Percentiles rank a stretch among this genome's conserved stretches.
Conservation (phyloP, 192 early-diverging fungal genomes). For the Geranomyces michiganensis region DNA sequence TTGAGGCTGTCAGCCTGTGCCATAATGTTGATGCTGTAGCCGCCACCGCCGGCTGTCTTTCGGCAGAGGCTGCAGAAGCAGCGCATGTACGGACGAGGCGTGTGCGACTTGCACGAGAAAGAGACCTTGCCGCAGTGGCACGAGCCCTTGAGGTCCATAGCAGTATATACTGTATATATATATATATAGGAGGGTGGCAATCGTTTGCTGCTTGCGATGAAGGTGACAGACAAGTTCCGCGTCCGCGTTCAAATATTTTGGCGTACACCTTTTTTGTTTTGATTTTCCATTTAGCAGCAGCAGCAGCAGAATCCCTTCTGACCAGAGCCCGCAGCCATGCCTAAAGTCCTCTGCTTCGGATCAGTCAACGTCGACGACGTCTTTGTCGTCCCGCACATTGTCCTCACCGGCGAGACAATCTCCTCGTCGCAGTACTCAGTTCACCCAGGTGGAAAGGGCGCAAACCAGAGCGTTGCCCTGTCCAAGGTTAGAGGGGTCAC, state of each 20-base stretch:
- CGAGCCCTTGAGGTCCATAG: constrained; percentile 18
- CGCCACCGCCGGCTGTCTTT: constrained; percentile 22
- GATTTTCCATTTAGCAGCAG: too few species aligned
- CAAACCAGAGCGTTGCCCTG: constrained; percentile 87
- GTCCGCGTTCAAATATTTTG: too few species aligned
- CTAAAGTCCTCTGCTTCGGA: constrained; percentile 57
- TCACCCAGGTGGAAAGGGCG: constrained; percentile 78
- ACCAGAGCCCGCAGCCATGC: constrained; percentile 13
- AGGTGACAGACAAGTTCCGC: too few species aligned
- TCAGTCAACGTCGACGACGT: constrained; percentile 83
- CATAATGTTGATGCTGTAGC: constrained; percentile 20
- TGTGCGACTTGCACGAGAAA: constrained; percentile 15
- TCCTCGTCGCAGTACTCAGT: constrained; percentile 53
- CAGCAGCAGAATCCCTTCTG: too few species aligned
- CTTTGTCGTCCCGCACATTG: constrained; percentile 74
- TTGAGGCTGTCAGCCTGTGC: background rate
- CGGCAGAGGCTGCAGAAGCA: constrained; percentile 13
- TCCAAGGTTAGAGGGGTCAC: constrained; percentile 58
- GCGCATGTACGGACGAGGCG: constrained; percentile 11
- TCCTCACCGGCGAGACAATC: constrained; percentile 56
- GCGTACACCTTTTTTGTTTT: too few species aligned
- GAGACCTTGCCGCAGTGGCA: constrained; percentile 20
- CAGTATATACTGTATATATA: too few species aligned
- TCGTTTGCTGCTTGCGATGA: too few species aligned
- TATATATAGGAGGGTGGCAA: too few species aligned